Base-by-base conservation (phyloP, 306 rosid genomes). In the Carpinus viminea region DNA sequence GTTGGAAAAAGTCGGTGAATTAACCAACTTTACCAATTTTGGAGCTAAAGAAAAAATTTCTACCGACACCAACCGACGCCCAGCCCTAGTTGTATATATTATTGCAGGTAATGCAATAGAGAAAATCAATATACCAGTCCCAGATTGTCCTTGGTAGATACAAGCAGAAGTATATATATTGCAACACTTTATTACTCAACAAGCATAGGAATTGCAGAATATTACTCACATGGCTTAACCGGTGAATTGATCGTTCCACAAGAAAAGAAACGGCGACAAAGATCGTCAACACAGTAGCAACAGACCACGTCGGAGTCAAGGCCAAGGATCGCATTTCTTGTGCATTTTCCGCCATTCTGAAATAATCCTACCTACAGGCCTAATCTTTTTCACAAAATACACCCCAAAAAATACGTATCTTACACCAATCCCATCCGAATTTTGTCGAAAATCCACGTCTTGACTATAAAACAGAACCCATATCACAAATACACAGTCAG, bases 291-390 rank as follows among this genome's bases (percentile, higher is more conserved):
- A 95, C 98, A 54, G 98, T 89, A 20, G 99, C 99, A 79, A 95
- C 98, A 70, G 98, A 95, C 99, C 99, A 95, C 68, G 99, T 95
- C 61, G 99, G 99, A 64, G 98, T 95, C 93, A 93, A 87, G 78
- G 99, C 99, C 91, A 95, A 78, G 28, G 99, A 93, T 81, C 99
- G 82, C 81, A 86, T 72, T 85, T 91, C 93, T 76, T 84, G 77
- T 18, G 0, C 81, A 76, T 83, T 84, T 76, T 86, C 91, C 38
- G 73, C 84, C 98, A 95, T 94, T 81, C 74, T 82, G 52, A 82
- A 82, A 72, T 55, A 75, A 80, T 53, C 79, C 78, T 50, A 45
- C 72, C 73, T 72, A 68, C 59, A n/a, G 62, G 81, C 80, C 4
- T 24, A 77, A 65, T 68, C 84, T 83, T 11, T 62, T 5, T 41